Conservation (phyloP, 176 grass and related monocot species). For the Triticum aestivum region DNA sequence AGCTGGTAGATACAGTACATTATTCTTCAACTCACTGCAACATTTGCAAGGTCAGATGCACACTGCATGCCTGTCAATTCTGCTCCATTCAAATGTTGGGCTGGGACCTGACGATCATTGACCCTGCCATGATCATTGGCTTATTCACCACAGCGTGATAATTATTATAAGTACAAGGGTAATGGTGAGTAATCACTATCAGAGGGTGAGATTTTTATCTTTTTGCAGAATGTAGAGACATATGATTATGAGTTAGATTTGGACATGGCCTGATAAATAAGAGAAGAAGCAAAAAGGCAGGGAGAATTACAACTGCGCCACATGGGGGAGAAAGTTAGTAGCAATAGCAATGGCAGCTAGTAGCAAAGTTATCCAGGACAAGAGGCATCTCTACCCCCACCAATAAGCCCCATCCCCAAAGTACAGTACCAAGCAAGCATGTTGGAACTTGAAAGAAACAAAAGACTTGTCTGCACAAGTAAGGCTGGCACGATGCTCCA, state of each 20-base stretch:
- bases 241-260: slow-evolving; percentile 22
- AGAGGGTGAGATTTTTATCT: not conserved
- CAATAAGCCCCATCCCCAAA: slow-evolving; percentile 42
- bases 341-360: not conserved
- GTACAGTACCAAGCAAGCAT: slow-evolving; percentile 4
- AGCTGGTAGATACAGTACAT: not conserved
- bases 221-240: not conserved
- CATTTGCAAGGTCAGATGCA: slow-evolving; percentile 5
- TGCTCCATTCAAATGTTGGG: not conserved
- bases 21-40: slow-evolving; percentile 27
- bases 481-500: slow-evolving; percentile 41
- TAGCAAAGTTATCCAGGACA: slow-evolving; percentile 15
- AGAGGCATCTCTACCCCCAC: slow-evolving; percentile 25
- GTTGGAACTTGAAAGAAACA: slow-evolving; percentile 37
- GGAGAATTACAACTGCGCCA: slow-evolving; percentile 7
- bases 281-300: not conserved
- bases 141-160: not conserved
- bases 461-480: slow-evolving; percentile 45
- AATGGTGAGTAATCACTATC: slow-evolving; percentile 16
- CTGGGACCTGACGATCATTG: not conserved
- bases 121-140: not conserved
- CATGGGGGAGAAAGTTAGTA: not conserved
- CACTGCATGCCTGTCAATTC: not conserved
- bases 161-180: not conserved
- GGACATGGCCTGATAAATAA: slow-evolving; percentile 7